phyloP scores from a whole-genome alignment of 495 filamentous ascomycete genomes.

The Filosporella fistucella region DNA sequence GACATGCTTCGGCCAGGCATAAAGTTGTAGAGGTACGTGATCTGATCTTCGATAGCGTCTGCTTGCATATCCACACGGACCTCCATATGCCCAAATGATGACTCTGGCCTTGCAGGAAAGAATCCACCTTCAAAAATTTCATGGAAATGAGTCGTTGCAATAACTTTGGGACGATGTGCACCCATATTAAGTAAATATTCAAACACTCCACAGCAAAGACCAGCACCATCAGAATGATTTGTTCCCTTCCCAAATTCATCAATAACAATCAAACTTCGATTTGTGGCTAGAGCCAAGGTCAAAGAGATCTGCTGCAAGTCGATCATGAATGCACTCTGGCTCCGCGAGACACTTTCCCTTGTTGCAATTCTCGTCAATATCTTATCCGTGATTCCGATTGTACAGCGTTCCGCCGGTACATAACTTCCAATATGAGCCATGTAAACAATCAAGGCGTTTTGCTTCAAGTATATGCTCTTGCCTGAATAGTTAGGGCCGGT shows the following conservation, averaged over 20 bases:
- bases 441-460: conserved; percentile 90
- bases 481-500: conserved; percentile 97
- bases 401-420: conserved; percentile 75
- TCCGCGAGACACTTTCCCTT: conserved; percentile 76
- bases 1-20: conserved; percentile 64
- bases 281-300: conserved; percentile 71
- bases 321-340: conserved; percentile 90
- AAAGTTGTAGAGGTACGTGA: conserved; percentile 85
- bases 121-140: conserved; percentile 82
- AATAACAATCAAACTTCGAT: conserved; percentile 73
- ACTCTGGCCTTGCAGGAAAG: conserved; percentile 48
- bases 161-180: conserved; percentile 68
- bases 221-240: conserved; percentile 74
- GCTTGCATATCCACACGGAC: conserved; percentile 64
- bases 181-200: conserved; percentile 64
- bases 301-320: conserved; percentile 87
- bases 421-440: conserved; percentile 92
- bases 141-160: conserved; percentile 91
- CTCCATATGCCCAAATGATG: conserved; percentile 84
- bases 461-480: conserved; percentile 94
- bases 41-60: conserved; percentile 59
- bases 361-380: conserved; percentile 88
- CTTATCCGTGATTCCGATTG: conserved; percentile 86
- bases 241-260: conserved; percentile 99
- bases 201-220: conserved; percentile 78